Evolutionary conservation across 1,284 basidiomycete species (phyloP), one percentile per base, ranked within the genome.

Genomic region (Spongiforma sp.): DNA sequence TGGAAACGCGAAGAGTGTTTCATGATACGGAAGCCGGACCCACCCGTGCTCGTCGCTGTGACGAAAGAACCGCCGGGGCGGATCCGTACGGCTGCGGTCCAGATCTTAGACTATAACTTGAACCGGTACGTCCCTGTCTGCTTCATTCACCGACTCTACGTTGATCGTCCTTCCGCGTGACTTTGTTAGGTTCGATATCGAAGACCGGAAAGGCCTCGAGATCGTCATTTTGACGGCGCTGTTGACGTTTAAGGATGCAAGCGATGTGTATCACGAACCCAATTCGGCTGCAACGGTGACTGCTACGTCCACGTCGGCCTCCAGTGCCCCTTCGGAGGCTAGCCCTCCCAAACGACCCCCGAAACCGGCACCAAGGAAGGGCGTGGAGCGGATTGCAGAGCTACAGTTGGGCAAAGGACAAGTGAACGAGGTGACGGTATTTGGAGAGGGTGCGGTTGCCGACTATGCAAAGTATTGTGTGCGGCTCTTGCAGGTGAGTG

Each of bases 31-130:
- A 93, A 93, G 73, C 92, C 93, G 5, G 93, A 95, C 69, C 93
- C 93, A 7, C 89, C 90, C 14, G 91, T 95, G 2, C 84, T 94
- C 4, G 89, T 94, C 15, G 93, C 92, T 0, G 82, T 92, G 33
- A 93, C 90, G 19, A 93, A 90, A 72, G 90, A 93, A 59, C 85
- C 89, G 1, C 80, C 86, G 6, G 89, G 89, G 10, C 83, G 87
- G 41, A 79, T 89, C 55, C 89, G 86, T 70, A 88, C 89, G 2
- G 79, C 84, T 0, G 82, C 88, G 1, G 81, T 94, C n/a, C 92
- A 94, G 72, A 85, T 95, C n/a, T 80, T 95, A 21, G 92, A 95
- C 75, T 95, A 95, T 71, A 95, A 95, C 71, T 80, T 94, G 34
- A 86, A 93, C 68, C 80, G 92, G 87, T 89, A 67, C 32, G 67